phyloP scores from a whole-genome alignment of 2,329 filamentous ascomycete species.

The Penicillium sp. region DNA sequence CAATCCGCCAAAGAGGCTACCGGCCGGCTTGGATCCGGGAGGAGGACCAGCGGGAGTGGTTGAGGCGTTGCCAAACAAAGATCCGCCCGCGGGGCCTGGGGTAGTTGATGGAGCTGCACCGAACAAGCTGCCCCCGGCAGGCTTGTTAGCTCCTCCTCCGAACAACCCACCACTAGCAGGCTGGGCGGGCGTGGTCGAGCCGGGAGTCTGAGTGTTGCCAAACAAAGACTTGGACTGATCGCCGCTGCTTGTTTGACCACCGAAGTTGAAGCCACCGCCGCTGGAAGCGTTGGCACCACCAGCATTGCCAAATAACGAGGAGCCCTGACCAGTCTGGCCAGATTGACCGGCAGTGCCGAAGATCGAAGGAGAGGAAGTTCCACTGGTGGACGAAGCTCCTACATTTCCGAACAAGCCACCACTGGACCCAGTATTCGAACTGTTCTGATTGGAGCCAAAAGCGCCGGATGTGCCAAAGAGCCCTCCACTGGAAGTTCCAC shows the following conservation, averaged over 20 bases:
- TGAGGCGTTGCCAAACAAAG: slow-evolving; percentile 40
- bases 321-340: neutral
- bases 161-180: slow-evolving; percentile 32
- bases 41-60: slow-evolving; percentile 50
- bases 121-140: slow-evolving; percentile 5
- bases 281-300: slow-evolving; percentile 18
- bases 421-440: slow-evolving; percentile 22
- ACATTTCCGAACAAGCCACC: slow-evolving; percentile 40
- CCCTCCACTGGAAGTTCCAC: slow-evolving; percentile 30
- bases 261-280: slow-evolving; percentile 34
- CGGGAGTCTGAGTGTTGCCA: slow-evolving; percentile 34
- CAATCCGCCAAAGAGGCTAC: slow-evolving; percentile 24
- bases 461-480: slow-evolving; percentile 33
- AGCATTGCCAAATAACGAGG: slow-evolving; percentile 28
- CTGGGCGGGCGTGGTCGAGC: slow-evolving; percentile 31
- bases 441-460: slow-evolving; percentile 31
- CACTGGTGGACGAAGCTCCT: slow-evolving; percentile 30
- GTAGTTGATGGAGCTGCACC: slow-evolving; percentile 33
- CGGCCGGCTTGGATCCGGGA: slow-evolving; percentile 30
- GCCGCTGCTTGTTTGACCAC: slow-evolving; percentile 22
- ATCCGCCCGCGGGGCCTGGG: slow-evolving; percentile 33
- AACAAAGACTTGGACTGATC: slow-evolving; percentile 28
- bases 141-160: slow-evolving; percentile 11
- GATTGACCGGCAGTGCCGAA: slow-evolving; percentile 30
- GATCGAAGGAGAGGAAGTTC: slow-evolving; percentile 30